Base-by-base conservation (phyloP, 208 protist species). In the Naegleria lovaniensis region DNA sequence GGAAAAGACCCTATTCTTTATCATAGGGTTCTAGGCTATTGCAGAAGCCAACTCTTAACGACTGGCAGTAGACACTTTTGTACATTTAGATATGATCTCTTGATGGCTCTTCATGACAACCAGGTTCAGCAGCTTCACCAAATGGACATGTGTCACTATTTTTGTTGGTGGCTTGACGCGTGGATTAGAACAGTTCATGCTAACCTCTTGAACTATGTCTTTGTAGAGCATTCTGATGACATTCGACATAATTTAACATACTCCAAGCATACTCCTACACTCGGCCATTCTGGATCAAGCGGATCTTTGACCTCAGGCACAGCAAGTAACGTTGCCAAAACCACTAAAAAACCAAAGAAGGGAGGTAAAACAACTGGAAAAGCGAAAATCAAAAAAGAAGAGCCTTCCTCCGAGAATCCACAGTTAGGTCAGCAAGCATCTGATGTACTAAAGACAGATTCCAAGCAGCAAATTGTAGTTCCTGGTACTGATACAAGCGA, bases 121-220 rank as follows among this genome's bases (percentile, higher is more conserved):
- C 33, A 85, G 48, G 38, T 85, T 38, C 33, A 48, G 29, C 83
- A 85, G 25, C n/a, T 85, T 43, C 83, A 85, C 16, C 83, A 85
- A 85, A 48, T 85, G 33, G 83, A 85, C 41, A 29, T 29, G 13
- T 85, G 83, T 19, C 83, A 85, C 29, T 85, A 85, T 43, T 85
- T 85, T 51, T 85, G 83, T 48, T 51, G 83, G 33, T 85, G 83
- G 83, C 29, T 85, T 22, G 83, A 85, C 5, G 39, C 83, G 29
- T 85, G 83, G 83, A 85, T 85, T 39, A 85, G 83, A 48, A 85
- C 33, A 5, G 83, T 85, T 48, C 83, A 85, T 51, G 40, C 33
- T 29, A 40, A 85, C 29, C 41, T 85, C 39, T 48, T 85, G 16
- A 85, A 40, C 41, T 85, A 48, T 51, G 40, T 48, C 11, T 38